Evolutionary conservation across 148 eudicot species (phyloP), one percentile per base, ranked within the genome.

Genomic region (Silene uniflora): DNA sequence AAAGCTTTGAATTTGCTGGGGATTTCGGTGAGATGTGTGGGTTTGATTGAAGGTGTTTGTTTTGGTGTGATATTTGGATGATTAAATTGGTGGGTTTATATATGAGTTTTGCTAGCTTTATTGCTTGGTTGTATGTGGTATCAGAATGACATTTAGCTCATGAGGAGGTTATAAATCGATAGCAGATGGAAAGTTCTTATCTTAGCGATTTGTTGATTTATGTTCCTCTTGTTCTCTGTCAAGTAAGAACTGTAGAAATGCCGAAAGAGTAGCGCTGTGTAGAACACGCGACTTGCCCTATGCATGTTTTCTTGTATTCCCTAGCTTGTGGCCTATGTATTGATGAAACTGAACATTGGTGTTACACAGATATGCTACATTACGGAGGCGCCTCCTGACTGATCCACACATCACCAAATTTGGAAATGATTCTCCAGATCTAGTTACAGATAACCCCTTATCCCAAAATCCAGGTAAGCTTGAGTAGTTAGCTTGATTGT

Each of bases 401-500:
- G 96, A 92, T 81, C 94, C 92, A 25, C 92, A 83, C 23, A 61
- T 89, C 62, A 81, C 85, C 22, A 92, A 89, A 78, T 88, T 84
- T 79, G 89, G 90, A 63, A 81, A 85, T 69, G 82, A 76, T 76
- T 87, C 92, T 78, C 85, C 88, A 13, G 86, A 90, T 90, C 83
- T 83, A 71, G 86, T 80, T 72, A 85, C 91, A 74, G 97, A 95
- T 82, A 92, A 95, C 67, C 99, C 99, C 8, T 79, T 95, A n/a
- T 95, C 99, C n/a, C 97, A 95, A 84, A 87, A 88, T 75, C 99
- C 99, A 65, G 99, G 99, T 89, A 74, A 77, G 76, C 67, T 77
- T 66, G 42, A 46, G 22, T 27, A 2, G 19, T 19, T 76, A 56
- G 22, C 65, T 56, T 25, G 7, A 52, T 52, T 24, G 73, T 44